phyloP scores from a whole-genome alignment of 2,329 filamentous ascomycete species.

The Arthrinium puccinioides region DNA sequence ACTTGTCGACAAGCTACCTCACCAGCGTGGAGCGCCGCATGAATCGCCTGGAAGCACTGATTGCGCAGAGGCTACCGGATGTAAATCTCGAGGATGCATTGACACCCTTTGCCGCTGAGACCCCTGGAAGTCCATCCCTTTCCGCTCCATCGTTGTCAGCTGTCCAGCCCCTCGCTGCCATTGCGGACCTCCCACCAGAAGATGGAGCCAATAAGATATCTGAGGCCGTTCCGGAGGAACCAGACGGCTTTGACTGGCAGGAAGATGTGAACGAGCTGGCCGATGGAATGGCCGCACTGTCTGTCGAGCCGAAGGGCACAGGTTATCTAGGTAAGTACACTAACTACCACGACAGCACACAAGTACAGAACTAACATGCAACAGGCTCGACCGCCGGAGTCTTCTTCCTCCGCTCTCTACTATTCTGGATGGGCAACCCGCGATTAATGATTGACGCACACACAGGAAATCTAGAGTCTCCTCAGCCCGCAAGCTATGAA shows the following conservation, averaged over 20 bases:
- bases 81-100: slow-evolving; percentile 16
- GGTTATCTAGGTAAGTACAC: slow-evolving; percentile 21
- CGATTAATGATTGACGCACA: slow-evolving; percentile 3
- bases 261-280: slow-evolving; percentile 22
- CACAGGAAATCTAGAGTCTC: not conserved
- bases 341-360: not conserved
- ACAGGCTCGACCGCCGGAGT: slow-evolving; percentile 22
- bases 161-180: not conserved
- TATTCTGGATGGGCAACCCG: slow-evolving; percentile 16
- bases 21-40: slow-evolving; percentile 15
- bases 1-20: slow-evolving; percentile 11
- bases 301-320: slow-evolving; percentile 25
- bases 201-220: slow-evolving; percentile 11
- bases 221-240: slow-evolving; percentile 19
- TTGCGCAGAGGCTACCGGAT: slow-evolving; percentile 13
- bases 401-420: slow-evolving; percentile 21
- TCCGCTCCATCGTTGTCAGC: not conserved
- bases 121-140: not conserved
- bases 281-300: slow-evolving; percentile 28
- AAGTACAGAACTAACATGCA: not conserved
- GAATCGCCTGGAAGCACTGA: slow-evolving; percentile 11
- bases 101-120: not conserved
- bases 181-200: not conserved
- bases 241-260: slow-evolving; percentile 25
- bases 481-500: not conserved